Evolutionary conservation across 345 rosid genomes (phyloP), one percentile per base, ranked within the genome.

Genomic region (Gossypium turneri): DNA sequence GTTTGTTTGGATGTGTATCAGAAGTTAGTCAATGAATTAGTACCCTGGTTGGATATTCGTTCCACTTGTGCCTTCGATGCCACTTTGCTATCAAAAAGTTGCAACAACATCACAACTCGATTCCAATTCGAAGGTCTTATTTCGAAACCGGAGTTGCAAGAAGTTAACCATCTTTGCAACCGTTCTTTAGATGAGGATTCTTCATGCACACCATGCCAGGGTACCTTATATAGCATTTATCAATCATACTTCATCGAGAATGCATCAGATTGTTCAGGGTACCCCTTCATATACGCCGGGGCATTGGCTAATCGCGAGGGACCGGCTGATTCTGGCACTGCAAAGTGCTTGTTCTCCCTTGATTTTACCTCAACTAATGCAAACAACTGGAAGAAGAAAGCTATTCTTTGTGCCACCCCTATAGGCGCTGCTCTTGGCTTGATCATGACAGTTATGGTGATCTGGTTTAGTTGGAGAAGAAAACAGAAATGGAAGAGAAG

Each of bases 311-410:
- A 79, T 63, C 61, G 59, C 8, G 22, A 73, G 20, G 88, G 88
- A 62, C 83, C 79, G 8, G 53, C 74, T 0, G 79, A 83, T 76
- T 69, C 62, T 11, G 78, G 70, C 20, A 81, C 82, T 47, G 78
- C 79, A 10, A 67, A 77, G 52, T 83, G 85, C 65, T 79, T 85
- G 69, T 85, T 85, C 83, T 27, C 65, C 59, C 73, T 81, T 50
- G 47, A 73, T 9, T 80, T 67, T 56, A 17, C 73, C 9, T 34
- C 71, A 13, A 5, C 27, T 17, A n/a, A 73, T 2, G 45, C 25
- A 17, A 15, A 19, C 24, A 56, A 48, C 60, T 0, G 9, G 13
- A 80, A 50, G 27, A 62, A 51, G 44, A 70, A 12, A 27, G 19
- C 76, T 22, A 47, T 74, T 6, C 47, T 73, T 27, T 74, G 29